Conservation (phyloP, 1,284 basidiomycete genomes). For the Cerioporus squamosus region DNA sequence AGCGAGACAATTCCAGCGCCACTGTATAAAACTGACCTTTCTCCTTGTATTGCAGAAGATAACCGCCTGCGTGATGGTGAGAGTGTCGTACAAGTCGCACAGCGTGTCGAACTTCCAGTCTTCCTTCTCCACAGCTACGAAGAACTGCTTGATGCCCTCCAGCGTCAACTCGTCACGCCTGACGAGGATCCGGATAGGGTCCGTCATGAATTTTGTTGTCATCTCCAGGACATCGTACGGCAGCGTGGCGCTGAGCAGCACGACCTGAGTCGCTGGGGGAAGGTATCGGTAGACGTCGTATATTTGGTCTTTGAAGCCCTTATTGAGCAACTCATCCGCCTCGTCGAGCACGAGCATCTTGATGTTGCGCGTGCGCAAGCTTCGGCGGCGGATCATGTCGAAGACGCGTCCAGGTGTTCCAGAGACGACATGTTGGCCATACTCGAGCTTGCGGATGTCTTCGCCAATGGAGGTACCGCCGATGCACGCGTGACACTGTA, state of each 20-base stretch:
- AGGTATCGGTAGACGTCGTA: constrained; percentile 99
- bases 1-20: too few relatives aligned
- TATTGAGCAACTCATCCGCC: constrained; percentile 96
- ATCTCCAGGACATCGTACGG: constrained; percentile 99
- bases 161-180: constrained; percentile 99
- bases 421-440: constrained; percentile 97
- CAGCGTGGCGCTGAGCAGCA: constrained; percentile 93
- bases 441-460: constrained; percentile 98
- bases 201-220: constrained; percentile 99
- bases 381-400: constrained; percentile 98
- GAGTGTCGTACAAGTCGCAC: constrained; percentile 97
- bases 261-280: constrained; percentile 97
- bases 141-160: constrained; percentile 99
- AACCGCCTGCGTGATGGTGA: constrained; percentile 99
- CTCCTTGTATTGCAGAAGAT: constrained; percentile 99
- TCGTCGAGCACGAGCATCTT: constrained; percentile 99
- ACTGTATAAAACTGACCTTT: constrained; percentile 65
- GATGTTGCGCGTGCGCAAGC: constrained; percentile 95
- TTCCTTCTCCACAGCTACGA: constrained; percentile 99
- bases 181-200: constrained; percentile 97
- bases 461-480: constrained; percentile 98
- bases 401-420: constrained; percentile 99
- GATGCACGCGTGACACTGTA: constrained; percentile 99
- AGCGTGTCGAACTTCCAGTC: constrained; percentile 99
- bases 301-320: constrained; percentile 99